Evolutionary conservation across 805 yeast genomes (phyloP).

Genomic region (Hanseniaspora thailandica): DNA sequence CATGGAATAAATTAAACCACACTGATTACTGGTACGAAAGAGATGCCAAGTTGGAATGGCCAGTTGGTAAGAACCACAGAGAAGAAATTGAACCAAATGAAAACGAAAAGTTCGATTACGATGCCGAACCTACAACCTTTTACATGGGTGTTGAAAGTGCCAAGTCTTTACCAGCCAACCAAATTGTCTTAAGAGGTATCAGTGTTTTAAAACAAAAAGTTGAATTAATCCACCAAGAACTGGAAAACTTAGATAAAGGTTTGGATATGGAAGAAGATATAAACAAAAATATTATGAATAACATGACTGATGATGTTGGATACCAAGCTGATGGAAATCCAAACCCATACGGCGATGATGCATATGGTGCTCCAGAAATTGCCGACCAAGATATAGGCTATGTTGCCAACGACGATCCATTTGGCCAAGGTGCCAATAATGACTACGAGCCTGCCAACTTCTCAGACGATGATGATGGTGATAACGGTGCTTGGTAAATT

Average conservation of each 20-base stretch:
- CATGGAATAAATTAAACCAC: constrained; percentile 95
- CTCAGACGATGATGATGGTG: constrained; percentile 27
- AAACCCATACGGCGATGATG: constrained; percentile 16
- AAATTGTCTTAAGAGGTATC: constrained; percentile 76
- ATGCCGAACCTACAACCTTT: constrained; percentile 67
- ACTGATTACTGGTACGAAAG: constrained; percentile 96
- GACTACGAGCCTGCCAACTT: constrained; percentile 25
- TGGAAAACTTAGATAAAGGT: constrained; percentile 42
- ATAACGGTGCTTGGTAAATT: constrained; percentile 15
- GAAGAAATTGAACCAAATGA: constrained; percentile 93
- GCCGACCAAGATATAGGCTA: constrained; percentile 21
- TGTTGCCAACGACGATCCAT: constrained; percentile 24
- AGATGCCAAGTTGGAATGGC: constrained; percentile 86
- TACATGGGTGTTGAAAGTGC: constrained; percentile 88
- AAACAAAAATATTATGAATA: constrained; percentile 59
- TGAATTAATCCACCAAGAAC: constrained; percentile 75
- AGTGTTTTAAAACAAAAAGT: constrained; percentile 78
- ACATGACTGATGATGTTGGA: constrained; percentile 34
- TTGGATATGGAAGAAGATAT: constrained; percentile 85
- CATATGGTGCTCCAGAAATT: constrained; percentile 19
- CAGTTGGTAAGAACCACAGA: constrained; percentile 71
- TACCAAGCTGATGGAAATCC: constrained; percentile 27
- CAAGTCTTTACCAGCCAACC: constrained; percentile 79
- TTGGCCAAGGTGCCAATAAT: constrained; percentile 21
- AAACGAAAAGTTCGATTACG: constrained; percentile 74